These are phyloP conservation scores for Zychaea mexicana DNA, from an alignment of 371 early-diverging fungal species.

Conservation along the genomic window DNA sequence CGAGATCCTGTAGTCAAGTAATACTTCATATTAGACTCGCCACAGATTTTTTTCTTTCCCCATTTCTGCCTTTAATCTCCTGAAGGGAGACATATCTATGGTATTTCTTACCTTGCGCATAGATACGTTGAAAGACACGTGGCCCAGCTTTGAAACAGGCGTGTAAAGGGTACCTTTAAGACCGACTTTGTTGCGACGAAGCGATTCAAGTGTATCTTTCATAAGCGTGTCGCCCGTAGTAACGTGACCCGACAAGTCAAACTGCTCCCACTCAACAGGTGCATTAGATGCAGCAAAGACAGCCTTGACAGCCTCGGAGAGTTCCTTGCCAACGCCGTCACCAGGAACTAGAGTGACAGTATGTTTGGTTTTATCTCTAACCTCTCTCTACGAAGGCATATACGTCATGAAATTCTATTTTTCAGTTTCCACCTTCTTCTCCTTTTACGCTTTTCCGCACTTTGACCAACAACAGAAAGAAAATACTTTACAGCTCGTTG, in stretches of 20 bases:
- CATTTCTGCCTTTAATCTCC: too few species aligned
- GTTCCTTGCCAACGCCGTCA: slow-evolving; percentile 96
- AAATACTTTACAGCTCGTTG: slow-evolving; percentile 3
- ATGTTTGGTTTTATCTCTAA: slow-evolving; percentile 43
- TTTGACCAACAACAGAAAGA: not conserved
- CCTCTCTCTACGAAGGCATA: not conserved
- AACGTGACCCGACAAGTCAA: slow-evolving; percentile 89
- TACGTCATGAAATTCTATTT: too few species aligned
- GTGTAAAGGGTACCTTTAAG: slow-evolving; percentile 97
- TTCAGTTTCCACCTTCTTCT: not conserved
- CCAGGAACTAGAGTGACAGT: slow-evolving; percentile 97
- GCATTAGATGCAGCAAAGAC: slow-evolving; percentile 91
- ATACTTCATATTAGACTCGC: not conserved
- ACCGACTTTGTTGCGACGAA: slow-evolving; percentile 93
- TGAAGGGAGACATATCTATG: too few species aligned
- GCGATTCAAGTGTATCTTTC: slow-evolving; percentile 87
- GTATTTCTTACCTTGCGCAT: slow-evolving; percentile 72
- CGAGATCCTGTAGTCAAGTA: slow-evolving; percentile 72
- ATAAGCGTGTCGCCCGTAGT: slow-evolving; percentile 70
- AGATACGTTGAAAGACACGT: slow-evolving; percentile 92
- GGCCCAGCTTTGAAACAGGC: slow-evolving; percentile 84
- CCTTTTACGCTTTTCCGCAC: not conserved
- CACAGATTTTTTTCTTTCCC: not conserved
- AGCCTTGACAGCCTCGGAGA: slow-evolving; percentile 87
- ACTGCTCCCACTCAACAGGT: slow-evolving; percentile 95